These are phyloP conservation scores for Trichoderma sp. DNA, from an alignment of 2,329 filamentous ascomycete genomes.

Conservation along the genomic window DNA sequence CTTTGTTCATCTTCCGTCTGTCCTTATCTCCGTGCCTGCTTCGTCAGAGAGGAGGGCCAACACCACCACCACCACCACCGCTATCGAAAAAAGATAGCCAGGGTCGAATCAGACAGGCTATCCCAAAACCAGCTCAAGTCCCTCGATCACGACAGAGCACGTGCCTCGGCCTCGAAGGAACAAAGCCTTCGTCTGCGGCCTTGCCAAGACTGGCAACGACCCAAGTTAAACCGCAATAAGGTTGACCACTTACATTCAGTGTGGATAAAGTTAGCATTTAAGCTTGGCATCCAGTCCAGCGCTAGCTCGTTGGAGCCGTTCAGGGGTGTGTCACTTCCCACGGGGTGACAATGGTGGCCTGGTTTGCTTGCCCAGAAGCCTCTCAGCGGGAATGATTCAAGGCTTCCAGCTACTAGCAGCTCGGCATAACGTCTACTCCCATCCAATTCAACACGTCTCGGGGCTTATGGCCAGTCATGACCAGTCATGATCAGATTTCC, in stretches of 20 bases:
- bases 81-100: neutral
- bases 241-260: neutral
- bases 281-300: slow-evolving; percentile 17
- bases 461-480: no score
- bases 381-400: neutral
- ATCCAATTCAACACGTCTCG: neutral
- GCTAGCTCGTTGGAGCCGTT: neutral
- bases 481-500: neutral
- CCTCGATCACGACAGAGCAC: slow-evolving; percentile 6
- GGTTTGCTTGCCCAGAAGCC: neutral
- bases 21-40: neutral
- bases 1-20: neutral
- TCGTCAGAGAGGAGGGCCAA: neutral
- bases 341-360: neutral
- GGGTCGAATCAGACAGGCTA: neutral
- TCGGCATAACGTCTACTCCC: neutral
- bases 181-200: neutral
- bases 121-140: neutral
- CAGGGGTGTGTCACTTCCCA: neutral
- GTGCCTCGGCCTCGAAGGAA: slow-evolving; percentile 2
- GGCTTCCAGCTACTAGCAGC: neutral
- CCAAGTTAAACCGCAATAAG: slow-evolving; percentile 19
- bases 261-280: slow-evolving; percentile 18
- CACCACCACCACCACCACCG: neutral
- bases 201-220: slow-evolving; percentile 8